Evolutionary conservation across 768 basidiomycete species (phyloP).

Genomic region (Mycena capillaripes): DNA sequence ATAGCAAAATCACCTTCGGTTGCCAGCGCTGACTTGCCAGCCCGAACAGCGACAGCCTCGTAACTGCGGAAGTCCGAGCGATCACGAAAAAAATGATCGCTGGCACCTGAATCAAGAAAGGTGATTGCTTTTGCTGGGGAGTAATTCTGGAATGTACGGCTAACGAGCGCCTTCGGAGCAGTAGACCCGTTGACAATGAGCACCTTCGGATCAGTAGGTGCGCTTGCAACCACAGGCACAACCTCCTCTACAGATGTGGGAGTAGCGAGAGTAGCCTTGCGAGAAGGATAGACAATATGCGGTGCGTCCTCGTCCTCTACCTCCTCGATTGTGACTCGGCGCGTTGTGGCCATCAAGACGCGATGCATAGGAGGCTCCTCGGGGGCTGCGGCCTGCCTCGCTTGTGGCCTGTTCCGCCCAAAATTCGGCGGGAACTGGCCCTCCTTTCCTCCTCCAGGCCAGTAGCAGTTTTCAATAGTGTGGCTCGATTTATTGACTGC

Average conservation of each 20-base stretch:
- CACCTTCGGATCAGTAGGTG: too few relatives aligned
- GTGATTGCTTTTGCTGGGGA: not conserved
- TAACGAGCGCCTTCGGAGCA: not conserved
- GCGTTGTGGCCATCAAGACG: slow-evolving; percentile 10
- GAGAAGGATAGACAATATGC: not conserved
- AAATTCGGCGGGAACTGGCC: not conserved
- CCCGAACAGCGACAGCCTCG: not conserved
- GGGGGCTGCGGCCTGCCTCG: not conserved
- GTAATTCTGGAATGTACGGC: slow-evolving; percentile 13
- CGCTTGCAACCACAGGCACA: too few relatives aligned
- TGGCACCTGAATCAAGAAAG: slow-evolving; percentile 40
- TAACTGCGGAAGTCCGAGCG: not conserved
- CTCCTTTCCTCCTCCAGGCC: too few relatives aligned
- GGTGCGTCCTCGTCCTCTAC: not conserved
- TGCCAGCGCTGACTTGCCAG: not conserved
- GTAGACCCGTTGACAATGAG: too few relatives aligned
- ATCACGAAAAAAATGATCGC: slow-evolving; percentile 7
- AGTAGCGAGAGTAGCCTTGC: too few relatives aligned
- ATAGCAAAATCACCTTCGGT: slow-evolving; percentile 35
- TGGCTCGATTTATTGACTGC: not conserved
- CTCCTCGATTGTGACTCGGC: too few relatives aligned
- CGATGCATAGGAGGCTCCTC: not conserved
- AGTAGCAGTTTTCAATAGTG: not conserved
- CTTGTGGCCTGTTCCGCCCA: not conserved
- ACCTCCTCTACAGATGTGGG: too few relatives aligned